A percentile compares a stretch with the other conserved stretches of the same genome.
Evolutionary conservation across 2,329 filamentous ascomycete genomes (phyloP).

Genomic region (Aspergillus novofumigatus): DNA sequence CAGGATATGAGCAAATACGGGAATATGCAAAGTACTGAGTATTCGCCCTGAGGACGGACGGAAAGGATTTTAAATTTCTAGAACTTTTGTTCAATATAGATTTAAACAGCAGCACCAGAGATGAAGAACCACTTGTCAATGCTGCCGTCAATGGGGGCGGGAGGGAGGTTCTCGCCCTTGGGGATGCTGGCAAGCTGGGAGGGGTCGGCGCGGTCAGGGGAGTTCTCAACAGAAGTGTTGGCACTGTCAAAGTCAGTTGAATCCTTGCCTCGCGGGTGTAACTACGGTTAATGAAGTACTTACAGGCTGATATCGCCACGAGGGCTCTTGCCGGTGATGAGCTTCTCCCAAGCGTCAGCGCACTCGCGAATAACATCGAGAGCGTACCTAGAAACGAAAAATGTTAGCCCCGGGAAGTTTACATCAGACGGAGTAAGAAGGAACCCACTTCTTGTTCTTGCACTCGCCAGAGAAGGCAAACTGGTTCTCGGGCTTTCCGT

Average conservation of each 20-base stretch:
- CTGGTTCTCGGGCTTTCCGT: constrained; percentile 99
- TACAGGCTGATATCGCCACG: constrained; percentile 77
- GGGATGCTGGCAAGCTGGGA: constrained; percentile 73
- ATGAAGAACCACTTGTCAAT: constrained; percentile 99
- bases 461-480: constrained; percentile 99
- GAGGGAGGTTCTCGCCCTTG: constrained; percentile 69
- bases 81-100: constrained; percentile 18
- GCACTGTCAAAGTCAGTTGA: constrained; percentile 49
- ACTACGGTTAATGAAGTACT: constrained; percentile 38
- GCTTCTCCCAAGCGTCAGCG: constrained; percentile 92
- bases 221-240: constrained; percentile 74
- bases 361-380: constrained; percentile 95
- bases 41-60: constrained; percentile 8
- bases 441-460: constrained; percentile 91
- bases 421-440: background rate
- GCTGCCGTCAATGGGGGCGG: constrained; percentile 88
- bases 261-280: background rate
- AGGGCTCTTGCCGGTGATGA: constrained; percentile 84
- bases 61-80: constrained; percentile 28
- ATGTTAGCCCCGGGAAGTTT: constrained; percentile 11
- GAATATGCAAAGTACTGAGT: background rate
- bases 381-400: constrained; percentile 62
- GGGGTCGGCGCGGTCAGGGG: constrained; percentile 65
- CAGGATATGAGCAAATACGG: background rate
- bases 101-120: constrained; percentile 83